Base-by-base conservation (phyloP, 2,329 filamentous ascomycete genomes). In the Microdochium paspali region DNA sequence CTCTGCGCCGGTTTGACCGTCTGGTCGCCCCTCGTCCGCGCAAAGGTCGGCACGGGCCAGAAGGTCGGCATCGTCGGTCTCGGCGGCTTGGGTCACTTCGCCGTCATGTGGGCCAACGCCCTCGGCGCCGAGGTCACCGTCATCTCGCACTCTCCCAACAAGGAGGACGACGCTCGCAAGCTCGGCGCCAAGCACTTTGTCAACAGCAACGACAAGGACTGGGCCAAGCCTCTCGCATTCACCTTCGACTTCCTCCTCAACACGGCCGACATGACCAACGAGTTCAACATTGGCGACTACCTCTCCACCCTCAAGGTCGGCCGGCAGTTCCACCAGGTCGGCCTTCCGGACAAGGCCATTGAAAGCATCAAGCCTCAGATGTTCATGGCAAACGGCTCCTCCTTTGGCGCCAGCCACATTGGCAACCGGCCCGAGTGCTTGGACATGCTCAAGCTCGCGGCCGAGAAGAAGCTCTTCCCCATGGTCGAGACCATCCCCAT, bases 1-100 rank as follows among this genome's bases (percentile, higher is more conserved):
- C 72, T 91, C 24, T 91, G 87, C 59, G 87, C 81, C 1, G 87
- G 88, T 1, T 74, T 91, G 46, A 93, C 87, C 0, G 76, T 84
- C 0, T 93, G 78, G 60, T 76, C 77, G 4, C 87, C 87, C 0
- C 65, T 93, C 15, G 74, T 75, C 45, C 74, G 82, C 24, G 80
- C 85, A 30, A 79, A 78, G 1, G 74, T 79, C 28, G 86, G 86
- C 0, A 82, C 83, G 0, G 86, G 85, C 4, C 87, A 85, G 62
- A 72, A 66, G 3, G 83, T 91, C 0, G 86, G 80, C 0, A 77
- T 91, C 46, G 70, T 88, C 12, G 85, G 86, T 6, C 71, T 90
- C 12, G 86, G 86, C 6, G 85, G 86, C 0, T 65, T 90, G 0
- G 85, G 86, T 0, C 85, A 91, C 60, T 80, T 90, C 53, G 87